Base-by-base conservation (phyloP, 208 protist genomes). In the Acanthamoeba castellanii region DNA sequence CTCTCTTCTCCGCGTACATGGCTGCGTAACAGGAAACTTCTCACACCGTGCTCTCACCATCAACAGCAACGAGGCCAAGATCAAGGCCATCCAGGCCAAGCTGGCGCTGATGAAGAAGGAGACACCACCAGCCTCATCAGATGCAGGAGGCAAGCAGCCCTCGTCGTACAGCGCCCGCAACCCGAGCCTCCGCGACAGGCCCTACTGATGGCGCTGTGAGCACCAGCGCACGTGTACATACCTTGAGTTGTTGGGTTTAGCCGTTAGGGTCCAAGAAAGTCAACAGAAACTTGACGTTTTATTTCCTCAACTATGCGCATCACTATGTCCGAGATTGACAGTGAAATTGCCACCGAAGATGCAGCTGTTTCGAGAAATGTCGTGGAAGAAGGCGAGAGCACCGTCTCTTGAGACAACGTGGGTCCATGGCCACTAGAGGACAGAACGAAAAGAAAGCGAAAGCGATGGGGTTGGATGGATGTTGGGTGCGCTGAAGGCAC, bases 11-110 rank as follows among this genome's bases (percentile, higher is more conserved):
- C 55, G 55, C 55, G 55, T 18, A 57, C 52, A 57, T 0, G 52
- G 14, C 11, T 18, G 52, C 52, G 52, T 18, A 18, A 11, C 11
- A 57, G 52, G 16, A 57, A 57, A 57, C 16, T 18, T 7, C 78
- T 85, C 11, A 78, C 16, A 68, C 5, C 76, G 13, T 22, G 22
- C 50, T 42, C 25, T 88, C n/a, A 16, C 3, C 30, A 22, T 37
- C 59, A 14, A 66, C 52, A 88, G 81, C 81, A 76, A 47, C 25
- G 87, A 92, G 16, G 87, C 61, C 59, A 92, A 92, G 61, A 92
- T 92, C 5, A 34, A 74, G 34, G 87, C 87, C 59, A 92, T 92
- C 59, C 87, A 74, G 37, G 42, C 87, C 22, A 92, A 92, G 64
- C 87, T 92, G 30, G 52, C 87, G 9, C 16, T 92, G 32, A 92